These are phyloP conservation scores for Termitomyces titanicus DNA, from an alignment of 768 basidiomycete genomes.

Conservation along the genomic window DNA sequence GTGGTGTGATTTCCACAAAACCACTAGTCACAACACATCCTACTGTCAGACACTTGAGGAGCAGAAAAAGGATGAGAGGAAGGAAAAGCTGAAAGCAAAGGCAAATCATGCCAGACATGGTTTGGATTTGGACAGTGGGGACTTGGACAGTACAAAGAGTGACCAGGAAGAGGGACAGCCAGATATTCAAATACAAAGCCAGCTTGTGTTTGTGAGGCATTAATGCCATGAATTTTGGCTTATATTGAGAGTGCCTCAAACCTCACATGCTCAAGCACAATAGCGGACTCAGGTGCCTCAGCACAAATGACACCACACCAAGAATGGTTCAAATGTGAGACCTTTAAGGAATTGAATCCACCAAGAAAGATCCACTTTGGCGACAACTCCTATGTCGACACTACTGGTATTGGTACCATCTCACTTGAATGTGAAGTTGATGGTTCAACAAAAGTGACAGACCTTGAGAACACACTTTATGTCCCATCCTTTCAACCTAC, in stretches of 20 bases:
- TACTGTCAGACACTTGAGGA: neutral
- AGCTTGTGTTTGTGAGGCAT: neutral
- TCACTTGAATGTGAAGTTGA: no score
- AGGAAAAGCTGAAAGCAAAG: neutral
- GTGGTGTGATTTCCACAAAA: neutral
- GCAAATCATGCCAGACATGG: neutral
- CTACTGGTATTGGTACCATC: no score
- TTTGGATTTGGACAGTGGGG: neutral
- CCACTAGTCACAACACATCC: neutral
- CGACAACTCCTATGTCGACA: no score
- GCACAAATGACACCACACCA: neutral
- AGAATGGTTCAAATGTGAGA: neutral
- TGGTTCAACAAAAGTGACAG: no score
- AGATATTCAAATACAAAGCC: neutral
- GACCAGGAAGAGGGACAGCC: neutral
- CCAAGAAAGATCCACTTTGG: neutral
- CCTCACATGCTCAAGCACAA: neutral
- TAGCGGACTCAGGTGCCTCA: neutral
- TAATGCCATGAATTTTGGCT: no score
- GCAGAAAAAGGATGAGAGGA: neutral
- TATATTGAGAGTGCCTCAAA: neutral
- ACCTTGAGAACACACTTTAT: no score
- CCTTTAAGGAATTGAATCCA: neutral
- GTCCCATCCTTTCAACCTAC: no score
- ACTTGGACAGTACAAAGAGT: neutral